Percentiles rank a stretch among this genome's conserved stretches.
Evolutionary conservation across 768 basidiomycete species (phyloP).

Genomic region (Mycena haematopus): DNA sequence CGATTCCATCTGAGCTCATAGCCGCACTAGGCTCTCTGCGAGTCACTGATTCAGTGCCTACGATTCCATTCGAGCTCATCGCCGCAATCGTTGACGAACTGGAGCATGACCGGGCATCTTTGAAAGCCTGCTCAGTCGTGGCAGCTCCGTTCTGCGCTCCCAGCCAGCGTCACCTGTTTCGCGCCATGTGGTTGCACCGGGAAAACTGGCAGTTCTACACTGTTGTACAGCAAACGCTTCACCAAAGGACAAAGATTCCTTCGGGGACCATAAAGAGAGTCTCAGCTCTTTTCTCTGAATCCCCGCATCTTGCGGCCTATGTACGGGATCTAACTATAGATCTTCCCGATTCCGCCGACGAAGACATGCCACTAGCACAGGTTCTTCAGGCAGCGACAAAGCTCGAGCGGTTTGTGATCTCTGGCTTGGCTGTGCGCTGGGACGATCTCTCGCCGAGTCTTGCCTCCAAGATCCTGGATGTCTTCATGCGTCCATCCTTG

Average conservation of each 20-base stretch:
- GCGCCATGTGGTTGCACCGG: constrained; percentile 20
- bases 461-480: constrained; percentile 6
- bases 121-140: constrained; percentile 19
- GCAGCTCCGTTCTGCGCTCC: constrained; percentile 8
- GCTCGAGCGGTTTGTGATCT: constrained; percentile 24
- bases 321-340: constrained; percentile 20
- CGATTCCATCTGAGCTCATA: background rate
- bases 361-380: constrained; percentile 12
- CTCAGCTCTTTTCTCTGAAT: constrained; percentile 5
- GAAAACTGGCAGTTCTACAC: constrained; percentile 18
- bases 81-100: constrained; percentile 28
- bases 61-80: constrained; percentile 23
- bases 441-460: background rate
- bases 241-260: constrained; percentile 3
- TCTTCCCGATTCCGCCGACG: constrained; percentile 23
- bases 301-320: constrained; percentile 21
- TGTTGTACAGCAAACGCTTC: constrained; percentile 3
- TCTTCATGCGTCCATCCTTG: constrained; percentile 4
- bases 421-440: constrained; percentile 15
- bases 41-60: background rate
- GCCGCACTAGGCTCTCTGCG: constrained; percentile 1
- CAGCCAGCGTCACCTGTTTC: constrained; percentile 24
- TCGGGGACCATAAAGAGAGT: constrained; percentile 14
- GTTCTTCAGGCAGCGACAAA: constrained; percentile 7
- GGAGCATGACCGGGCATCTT: constrained; percentile 12